Base-by-base conservation (phyloP, 805 yeast species). In the Phaffomyces opuntiae region DNA sequence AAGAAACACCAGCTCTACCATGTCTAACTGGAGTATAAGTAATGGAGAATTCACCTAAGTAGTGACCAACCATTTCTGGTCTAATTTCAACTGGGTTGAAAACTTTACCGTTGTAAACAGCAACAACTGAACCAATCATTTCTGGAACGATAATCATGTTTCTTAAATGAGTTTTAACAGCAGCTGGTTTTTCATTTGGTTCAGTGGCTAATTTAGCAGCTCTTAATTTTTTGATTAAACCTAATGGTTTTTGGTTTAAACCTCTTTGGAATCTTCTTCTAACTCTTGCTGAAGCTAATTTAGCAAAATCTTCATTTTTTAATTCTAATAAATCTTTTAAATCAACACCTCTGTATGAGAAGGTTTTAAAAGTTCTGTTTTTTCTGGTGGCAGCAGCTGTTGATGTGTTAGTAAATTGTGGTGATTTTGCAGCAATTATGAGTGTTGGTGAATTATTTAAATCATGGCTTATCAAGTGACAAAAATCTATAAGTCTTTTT, bases 41-140 rank as follows among this genome's bases (percentile, higher is more conserved):
- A 77, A 93, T 93, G 68, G 99, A 91, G 88, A 93, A 93, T 81
- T 93, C 99, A 80, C 97, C 99, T 68, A 93, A 87, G 95, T 93
- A 93, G 86, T 91, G 96, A 73, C 99, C 98, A 72, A 91, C 90
- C 99, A 93, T 93, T 81, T 93, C 99, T 69, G 99, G 96, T 75
- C 80, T 89, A 77, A 93, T 78, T 77, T 93, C 99, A 74, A 93
- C 96, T 66, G 83, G 86, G 95, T 91, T 91, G 95, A 93, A 93
- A 65, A 80, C 87, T 81, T 93, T 93, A 80, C 99, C 99, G 83
- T 93, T 93, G 96, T 93, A 93, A 65, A 93, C 86, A 78, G 97
- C 97, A 64, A 93, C 83, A 61, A 91, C 95, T 54, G 97, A 88
- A 72, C 99, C 99, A 67, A 93, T 89, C 99, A 93, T 93, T 83